phyloP scores from a whole-genome alignment of 257 asterid species.

The Capsicum rhomboideum region DNA sequence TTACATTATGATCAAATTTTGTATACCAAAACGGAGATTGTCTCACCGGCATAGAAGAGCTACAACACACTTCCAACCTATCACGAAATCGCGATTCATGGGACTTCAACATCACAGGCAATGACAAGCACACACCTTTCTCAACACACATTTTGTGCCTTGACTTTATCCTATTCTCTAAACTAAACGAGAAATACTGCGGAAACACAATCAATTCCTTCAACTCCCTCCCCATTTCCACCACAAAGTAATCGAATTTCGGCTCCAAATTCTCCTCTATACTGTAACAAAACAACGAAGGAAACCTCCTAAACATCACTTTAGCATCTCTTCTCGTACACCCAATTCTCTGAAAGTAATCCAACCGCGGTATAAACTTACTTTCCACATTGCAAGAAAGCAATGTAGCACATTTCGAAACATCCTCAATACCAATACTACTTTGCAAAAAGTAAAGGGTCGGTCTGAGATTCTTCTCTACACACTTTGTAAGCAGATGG shows the following conservation, averaged over 20 bases:
- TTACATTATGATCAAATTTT: slow-evolving; percentile 23
- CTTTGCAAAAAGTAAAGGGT: slow-evolving; percentile 79
- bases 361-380: slow-evolving; percentile 72
- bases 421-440: slow-evolving; percentile 63
- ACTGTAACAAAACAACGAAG: slow-evolving; percentile 83
- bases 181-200: slow-evolving; percentile 85
- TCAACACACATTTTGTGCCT: slow-evolving; percentile 79
- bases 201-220: slow-evolving; percentile 73
- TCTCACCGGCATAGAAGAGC: slow-evolving; percentile 69
- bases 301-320: slow-evolving; percentile 65
- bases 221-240: slow-evolving; percentile 88
- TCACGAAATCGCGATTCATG: slow-evolving; percentile 41
- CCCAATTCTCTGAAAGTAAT: slow-evolving; percentile 68
- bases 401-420: slow-evolving; percentile 46
- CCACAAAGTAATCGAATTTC: slow-evolving; percentile 69
- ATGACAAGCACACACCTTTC: slow-evolving; percentile 63
- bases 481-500: slow-evolving; percentile 55
- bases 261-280: slow-evolving; percentile 73
- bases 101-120: slow-evolving; percentile 72
- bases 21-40: slow-evolving; percentile 72
- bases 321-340: slow-evolving; percentile 47
- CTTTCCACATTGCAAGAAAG: slow-evolving; percentile 73
- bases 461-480: slow-evolving; percentile 60
- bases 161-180: slow-evolving; percentile 75
- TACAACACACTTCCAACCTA: slow-evolving; percentile 64